phyloP scores from a whole-genome alignment of 1,139 yeast genomes.

The Hansenula sp. region DNA sequence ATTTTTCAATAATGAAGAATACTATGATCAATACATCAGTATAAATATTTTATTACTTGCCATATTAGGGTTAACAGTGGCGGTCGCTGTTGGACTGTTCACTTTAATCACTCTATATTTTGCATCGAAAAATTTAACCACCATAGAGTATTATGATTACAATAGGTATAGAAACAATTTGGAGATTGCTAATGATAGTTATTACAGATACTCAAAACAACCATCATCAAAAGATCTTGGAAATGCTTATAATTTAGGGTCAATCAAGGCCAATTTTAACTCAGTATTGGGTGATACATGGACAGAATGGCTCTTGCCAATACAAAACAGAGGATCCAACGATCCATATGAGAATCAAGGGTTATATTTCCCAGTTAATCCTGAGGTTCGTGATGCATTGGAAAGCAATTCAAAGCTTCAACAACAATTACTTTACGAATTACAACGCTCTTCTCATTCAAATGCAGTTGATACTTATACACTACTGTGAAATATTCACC shows the following conservation, averaged over 20 bases:
- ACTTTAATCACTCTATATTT: slow-evolving; percentile 57
- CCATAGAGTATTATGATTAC: slow-evolving; percentile 74
- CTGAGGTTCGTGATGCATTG: slow-evolving; percentile 37
- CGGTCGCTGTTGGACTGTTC: slow-evolving; percentile 58
- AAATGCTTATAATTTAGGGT: slow-evolving; percentile 77
- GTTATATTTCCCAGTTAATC: slow-evolving; percentile 45
- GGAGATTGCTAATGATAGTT: slow-evolving; percentile 35
- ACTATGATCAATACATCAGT: slow-evolving; percentile 41
- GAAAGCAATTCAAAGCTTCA: slow-evolving; percentile 41
- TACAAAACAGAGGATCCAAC: slow-evolving; percentile 24
- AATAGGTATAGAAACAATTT: slow-evolving; percentile 45
- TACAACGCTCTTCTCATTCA: slow-evolving; percentile 15
- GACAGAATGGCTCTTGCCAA: slow-evolving; percentile 71
- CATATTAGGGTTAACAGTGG: slow-evolving; percentile 57
- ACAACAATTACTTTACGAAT: slow-evolving; percentile 42
- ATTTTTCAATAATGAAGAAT: slow-evolving; percentile 45
- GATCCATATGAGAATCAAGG: slow-evolving; percentile 40
- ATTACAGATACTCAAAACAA: slow-evolving; percentile 33
- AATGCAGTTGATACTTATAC: background rate
- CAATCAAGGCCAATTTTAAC: slow-evolving; percentile 48
- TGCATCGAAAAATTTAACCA: slow-evolving; percentile 62
- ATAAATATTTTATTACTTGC: slow-evolving; percentile 58
- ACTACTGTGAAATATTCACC: background rate
- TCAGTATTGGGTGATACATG: slow-evolving; percentile 67
- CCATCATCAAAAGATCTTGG: slow-evolving; percentile 40